Base-by-base conservation (phyloP, 2,329 filamentous ascomycete species). In the Trichoderma cornu-damae region DNA sequence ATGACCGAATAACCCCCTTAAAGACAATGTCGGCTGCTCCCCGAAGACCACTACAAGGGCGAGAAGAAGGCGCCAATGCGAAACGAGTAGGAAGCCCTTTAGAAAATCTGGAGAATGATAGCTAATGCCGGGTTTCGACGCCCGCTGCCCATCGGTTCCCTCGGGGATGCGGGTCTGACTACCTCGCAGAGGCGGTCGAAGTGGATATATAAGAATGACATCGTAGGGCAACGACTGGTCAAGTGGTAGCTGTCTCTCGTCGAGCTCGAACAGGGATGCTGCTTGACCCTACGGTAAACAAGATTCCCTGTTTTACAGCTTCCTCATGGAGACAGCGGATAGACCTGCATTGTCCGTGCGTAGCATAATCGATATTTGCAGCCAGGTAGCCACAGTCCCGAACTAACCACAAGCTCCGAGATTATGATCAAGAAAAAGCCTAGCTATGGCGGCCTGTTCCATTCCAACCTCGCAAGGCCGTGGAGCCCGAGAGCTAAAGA, bases 401-500 rank as follows among this genome's bases (percentile, higher is more conserved):
- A 52, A 43, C 18, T 24, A 12, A 42, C 8, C 16, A 26, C 35
- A 22, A 52, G 12, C 49, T 32, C 24, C 42, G 22, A 30, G 8
- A 22, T n/a, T 14, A 40, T 11, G 42, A 18, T 18, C 37, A 32
- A 55, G 16, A 20, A 32, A 46, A 24, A 46, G 18, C 22, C 32
- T 12, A 54, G n/a, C 28, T 11, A 54, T 22, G 42, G 26, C 49
- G 12, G 42, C 32, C 40, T 16, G 12, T 37, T 26, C 51, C 51
- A 30, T 38, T 55, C 51, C 40, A 35, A 26, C 30, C 35, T 54
- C n/a, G 32, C 35, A 51, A 37, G 49, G 35, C 20, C 49, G 42
- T 54, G 48, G 49, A 57, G 34, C 35, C 40, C 18, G 20, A 48
- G 34, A 53, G 43, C 34, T 47, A 55, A 37, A 66, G 63, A 70